Base-by-base conservation (phyloP, 176 grass and related monocot species). In the Lolium multiflorum region DNA sequence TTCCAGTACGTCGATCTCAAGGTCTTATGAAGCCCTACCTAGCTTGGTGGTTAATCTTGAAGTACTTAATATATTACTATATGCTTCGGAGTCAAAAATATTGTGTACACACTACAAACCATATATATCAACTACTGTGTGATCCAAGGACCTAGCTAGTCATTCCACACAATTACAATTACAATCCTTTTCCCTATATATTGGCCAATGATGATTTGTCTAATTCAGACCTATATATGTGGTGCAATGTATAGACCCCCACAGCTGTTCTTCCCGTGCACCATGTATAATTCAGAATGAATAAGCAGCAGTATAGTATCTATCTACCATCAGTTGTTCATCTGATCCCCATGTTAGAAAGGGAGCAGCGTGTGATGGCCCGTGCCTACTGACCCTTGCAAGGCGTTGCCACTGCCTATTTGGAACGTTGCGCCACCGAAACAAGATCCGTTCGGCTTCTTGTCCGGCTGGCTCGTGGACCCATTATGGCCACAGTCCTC, bases 311-410 rank as follows among this genome's bases (percentile, higher is more conserved):
- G 47, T 5, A 75, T 75, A 31, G 14, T 51, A 50, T 11, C 15
- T 62, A 64, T 88, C 51, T 17, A 56, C 31, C 31, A 44, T 89
- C 85, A 91, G 58, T 85, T 90, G 58, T 85, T 90, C 84, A 93
- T 84, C 72, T 22, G 72, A 69, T 59, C 28, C 28, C 28, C 28
- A 31, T 31, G 87, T 91, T 75, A 81, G 91, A 88, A 82, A 76
- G 89, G 88, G 52, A 91, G 86, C 66, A 92, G 81, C 90, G 93
- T 77, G 35, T 94, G 92, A 59, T 91, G 90, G 66, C 59, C 58
- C 62, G 80, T 69, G 67, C 77, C 85, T 14, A 82, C 26, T 11
- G 91, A 67, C 82, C 85, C 85, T 76, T 91, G 85, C 89, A 91
- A 74, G 8, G 68, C 62, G 82, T 26, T 91, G 71, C 63, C 26